Evolutionary conservation across 345 rosid genomes (phyloP), one percentile per base, ranked within the genome.

Genomic region (Tarenaya hassleriana): DNA sequence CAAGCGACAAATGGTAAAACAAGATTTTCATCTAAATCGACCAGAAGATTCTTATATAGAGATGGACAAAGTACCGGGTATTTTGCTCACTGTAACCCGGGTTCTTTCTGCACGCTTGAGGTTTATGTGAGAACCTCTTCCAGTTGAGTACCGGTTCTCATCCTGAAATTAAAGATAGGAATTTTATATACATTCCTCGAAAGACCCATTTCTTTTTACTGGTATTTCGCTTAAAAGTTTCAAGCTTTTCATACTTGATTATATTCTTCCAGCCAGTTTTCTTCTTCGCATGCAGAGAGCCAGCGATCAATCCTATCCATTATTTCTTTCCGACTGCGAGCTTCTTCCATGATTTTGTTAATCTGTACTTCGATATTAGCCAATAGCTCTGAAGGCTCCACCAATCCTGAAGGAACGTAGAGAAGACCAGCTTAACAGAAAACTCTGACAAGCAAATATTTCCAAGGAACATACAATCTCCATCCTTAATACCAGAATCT

Each of bases 71-170:
- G 47, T 78, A 92, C 98, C 94, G 14, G 95, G 88, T 68, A 92
- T 85, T 74, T 88, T 92, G 72, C 55, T 75, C 24, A 88, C 67
- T 40, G 95, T 78, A 35, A 92, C 64, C 13, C 98, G 77, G 56
- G 96, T 96, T 57, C 80, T 73, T 64, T 88, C 98, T 10, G 98
- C 96, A 20, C 94, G 95, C 64, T 92, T 92, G 60, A 88, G 94
- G 70, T 83, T 83, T 24, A 92, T 66, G 70, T 92, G 98, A 33
- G 84, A 90, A 55, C 98, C 96, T 75, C 95, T 83, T 46, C 96
- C 98, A 13, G 96, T 88, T 61, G 52, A 73, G 64, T 92, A 88
- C 13, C 92, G 62, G 53, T 88, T 92, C 41, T 70, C 72, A 66
- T 92, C 96, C 98, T 92, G 67, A 42, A 48, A 58, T 10, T 56